Conservation (phyloP, 768 basidiomycete species). For the Scleroderma citrinum region DNA sequence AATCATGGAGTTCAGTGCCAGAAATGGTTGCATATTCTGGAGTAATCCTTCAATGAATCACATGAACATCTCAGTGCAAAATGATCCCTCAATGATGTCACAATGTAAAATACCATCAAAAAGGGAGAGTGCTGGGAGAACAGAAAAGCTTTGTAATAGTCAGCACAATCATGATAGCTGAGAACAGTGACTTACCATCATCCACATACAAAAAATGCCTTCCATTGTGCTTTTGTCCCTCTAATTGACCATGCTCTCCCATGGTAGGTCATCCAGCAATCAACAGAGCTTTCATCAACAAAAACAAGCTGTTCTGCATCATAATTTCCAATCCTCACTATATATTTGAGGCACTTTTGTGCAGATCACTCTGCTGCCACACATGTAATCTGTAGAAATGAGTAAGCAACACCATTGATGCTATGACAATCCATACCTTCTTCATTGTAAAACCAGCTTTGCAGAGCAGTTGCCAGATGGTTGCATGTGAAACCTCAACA, state of each 20-base stretch:
- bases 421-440: conserved; percentile 2
- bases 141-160: conserved; percentile 20
- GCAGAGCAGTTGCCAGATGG: neutral
- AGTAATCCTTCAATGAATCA: conserved; percentile 31
- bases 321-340: conserved; percentile 2
- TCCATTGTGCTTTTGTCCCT: neutral
- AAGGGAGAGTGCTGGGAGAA: conserved; percentile 26
- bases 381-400: neutral
- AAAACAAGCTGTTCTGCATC: conserved; percentile 13
- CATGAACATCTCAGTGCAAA: conserved; percentile 21
- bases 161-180: neutral
- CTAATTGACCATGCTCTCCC: conserved; percentile 1
- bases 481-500: neutral
- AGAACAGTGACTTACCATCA: conserved; percentile 8
- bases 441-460: conserved; percentile 4
- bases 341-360: neutral
- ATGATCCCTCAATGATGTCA: conserved; percentile 25
- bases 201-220: conserved; percentile 14
- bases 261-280: conserved; percentile 20
- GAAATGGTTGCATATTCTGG: conserved; percentile 33
- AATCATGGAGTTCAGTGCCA: conserved; percentile 29
- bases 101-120: conserved; percentile 28
- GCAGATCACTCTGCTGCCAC: neutral
- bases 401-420: neutral
- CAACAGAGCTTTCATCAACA: conserved; percentile 25